Evolutionary conservation across 495 filamentous ascomycete species (phyloP), one percentile per base, ranked within the genome.

Genomic region (Tuber brumale): DNA sequence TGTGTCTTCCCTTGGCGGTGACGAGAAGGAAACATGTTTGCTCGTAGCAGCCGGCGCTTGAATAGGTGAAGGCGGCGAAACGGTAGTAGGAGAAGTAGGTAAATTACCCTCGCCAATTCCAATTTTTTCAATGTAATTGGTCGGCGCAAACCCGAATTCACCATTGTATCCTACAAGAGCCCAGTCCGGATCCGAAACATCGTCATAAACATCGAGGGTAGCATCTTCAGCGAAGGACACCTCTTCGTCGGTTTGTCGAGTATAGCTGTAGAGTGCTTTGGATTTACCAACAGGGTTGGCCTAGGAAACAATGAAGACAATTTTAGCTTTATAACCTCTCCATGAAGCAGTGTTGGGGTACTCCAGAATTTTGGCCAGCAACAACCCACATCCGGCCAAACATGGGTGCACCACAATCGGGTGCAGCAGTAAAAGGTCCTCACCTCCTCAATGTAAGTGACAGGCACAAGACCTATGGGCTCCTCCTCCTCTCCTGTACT

Each of bases 371-470:
- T 76, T 79, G 72, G 43, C 66, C 23, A 70, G 70, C 70, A 69
- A 73, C 27, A 73, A n/a, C 61, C 69, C 45, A 44, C 41, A 44
- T 39, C 76, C 44, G 70, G 61, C 72, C 72, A 43, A 43, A 51
- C 77, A 79, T 42, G 70, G 43, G 42, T 14, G 12, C 71, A 45
- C 39, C 51, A 39, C 71, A 27, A 74, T 27, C 35, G 70, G 6
- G 73, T 27, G 69, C 73, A 46, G 66, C 42, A 75, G 72, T 72
- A 71, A 72, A 76, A 21, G 75, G 48, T 75, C 71, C 93, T 87
- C 88, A 98, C 95, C 92, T 97, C 92, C 87, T 97, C 90, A 69
- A 98, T 88, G 84, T 99, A 99, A 84, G 97, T 99, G 81, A 92
- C 95, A 42, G 95, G 95, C 70, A 98, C 91, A 84, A 99, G 85